Conservation (phyloP, 1,139 yeast species). For the Candida anutae region DNA sequence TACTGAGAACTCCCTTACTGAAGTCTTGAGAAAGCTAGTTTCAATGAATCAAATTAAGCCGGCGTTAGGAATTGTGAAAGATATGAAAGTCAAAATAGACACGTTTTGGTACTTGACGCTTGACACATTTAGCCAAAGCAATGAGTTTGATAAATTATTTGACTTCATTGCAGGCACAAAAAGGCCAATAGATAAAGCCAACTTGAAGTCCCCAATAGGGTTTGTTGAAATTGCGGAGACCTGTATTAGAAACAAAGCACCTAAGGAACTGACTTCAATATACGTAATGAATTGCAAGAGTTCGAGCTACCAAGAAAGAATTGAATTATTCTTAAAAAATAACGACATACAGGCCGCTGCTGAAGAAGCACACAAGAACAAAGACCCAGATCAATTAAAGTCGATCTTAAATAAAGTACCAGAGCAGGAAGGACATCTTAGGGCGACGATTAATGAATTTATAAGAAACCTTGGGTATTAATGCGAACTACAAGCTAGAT, state of each 20-base stretch:
- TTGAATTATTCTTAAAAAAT: conserved; percentile 44
- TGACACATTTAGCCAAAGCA: conserved; percentile 40
- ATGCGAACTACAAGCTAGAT: conserved; percentile 1
- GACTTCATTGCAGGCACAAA: conserved; percentile 26
- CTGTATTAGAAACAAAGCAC: conserved; percentile 44
- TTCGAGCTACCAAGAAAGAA: conserved; percentile 30
- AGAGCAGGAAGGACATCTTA: conserved; percentile 15
- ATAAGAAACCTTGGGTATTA: conserved; percentile 25
- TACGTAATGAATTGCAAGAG: conserved; percentile 28
- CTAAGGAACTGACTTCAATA: conserved; percentile 25
- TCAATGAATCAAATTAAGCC: conserved; percentile 50
- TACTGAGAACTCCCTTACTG: conserved; percentile 43
- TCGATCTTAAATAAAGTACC: conserved; percentile 2
- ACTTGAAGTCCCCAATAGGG: conserved; percentile 66
- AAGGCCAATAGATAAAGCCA: conserved; percentile 13
- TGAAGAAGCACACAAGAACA: conserved; percentile 49
- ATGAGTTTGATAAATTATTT: conserved; percentile 58
- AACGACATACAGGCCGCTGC: conserved; percentile 52
- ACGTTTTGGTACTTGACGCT: conserved; percentile 61
- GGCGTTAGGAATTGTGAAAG: conserved; percentile 50
- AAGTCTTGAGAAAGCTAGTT: conserved; percentile 49
- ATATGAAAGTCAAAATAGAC: conserved; percentile 54
- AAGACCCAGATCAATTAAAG: conserved; percentile 40
- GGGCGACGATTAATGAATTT: conserved; percentile 16
- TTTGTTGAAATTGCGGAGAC: conserved; percentile 56